Base-by-base conservation (phyloP, 108 stramenopile species). In the Fistulifera pelliculosa region DNA sequence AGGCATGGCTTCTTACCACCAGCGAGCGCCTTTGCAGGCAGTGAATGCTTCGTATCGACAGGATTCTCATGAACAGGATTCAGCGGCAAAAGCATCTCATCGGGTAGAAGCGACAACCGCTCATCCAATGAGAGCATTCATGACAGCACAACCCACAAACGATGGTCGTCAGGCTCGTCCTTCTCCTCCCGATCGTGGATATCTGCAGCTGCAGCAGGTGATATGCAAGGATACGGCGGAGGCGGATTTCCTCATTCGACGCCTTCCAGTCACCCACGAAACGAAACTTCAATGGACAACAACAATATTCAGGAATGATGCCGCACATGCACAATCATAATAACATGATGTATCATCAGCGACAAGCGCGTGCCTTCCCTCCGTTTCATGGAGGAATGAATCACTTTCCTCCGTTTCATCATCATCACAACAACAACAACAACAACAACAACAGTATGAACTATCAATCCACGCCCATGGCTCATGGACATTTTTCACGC, bases 371-470 rank as follows among this genome's bases (percentile, higher is more conserved):
- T 35, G 6, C 31, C 8, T 18, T 43, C 39, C 14, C 21, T 49
- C 38, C 64, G 42, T 40, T 55, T 58, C 15, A 42, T 40, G 26
- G n/a, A n/a, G n/a, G 60, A 28, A 16, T 13, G 58, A 42, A 60
- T 64, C 38, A 49, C 61, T 31, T 41, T 69, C 48, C 65, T 69
- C 48, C 65, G 24, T 10, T 11, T 27, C 27, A 53, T 23, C 25
- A 1, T 4, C n/a, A 24, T 50, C 49, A 24, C 49, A n/a, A 50
- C 49, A 50, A 50, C n/a, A 1, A 6, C 49, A 6, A 18, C 24
- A 18, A 50, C 49, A 21, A 50, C 19, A 25, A 6, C 26, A 53
- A 35, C 31, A 28, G 13, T 1, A 45, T 21, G 16, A 19, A 19
- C 44, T 45, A 45, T 21, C 44, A 21, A 45, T 45, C 44, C 6